phyloP scores from a whole-genome alignment of 192 early-diverging fungal species.

The Chytriomyces confervae region DNA sequence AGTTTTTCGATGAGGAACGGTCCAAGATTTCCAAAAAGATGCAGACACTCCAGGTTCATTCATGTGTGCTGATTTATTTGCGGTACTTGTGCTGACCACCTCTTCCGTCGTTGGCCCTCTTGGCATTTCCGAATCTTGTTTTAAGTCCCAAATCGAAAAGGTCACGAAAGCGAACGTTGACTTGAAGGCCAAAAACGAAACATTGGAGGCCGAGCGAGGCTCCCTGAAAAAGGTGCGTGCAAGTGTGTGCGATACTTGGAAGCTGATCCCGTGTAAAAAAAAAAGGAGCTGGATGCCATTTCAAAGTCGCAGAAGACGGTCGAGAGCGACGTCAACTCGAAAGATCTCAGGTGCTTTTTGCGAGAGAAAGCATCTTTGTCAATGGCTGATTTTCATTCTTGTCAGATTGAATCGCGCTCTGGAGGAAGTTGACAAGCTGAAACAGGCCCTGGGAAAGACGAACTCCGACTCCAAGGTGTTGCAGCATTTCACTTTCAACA shows the following conservation, averaged over 20 bases:
- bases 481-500: background rate
- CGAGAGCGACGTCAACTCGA: constrained; percentile 52
- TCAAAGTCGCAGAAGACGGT: constrained; percentile 29
- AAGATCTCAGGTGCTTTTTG: constrained; percentile 49
- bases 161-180: constrained; percentile 41
- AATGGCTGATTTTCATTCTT: background rate
- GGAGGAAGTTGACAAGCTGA: constrained; percentile 58
- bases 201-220: constrained; percentile 42
- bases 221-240: constrained; percentile 46
- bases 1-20: constrained; percentile 49
- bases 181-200: constrained; percentile 39
- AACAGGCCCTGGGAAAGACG: constrained; percentile 33
- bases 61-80: background rate
- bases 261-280: too few relatives aligned
- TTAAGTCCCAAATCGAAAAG: constrained; percentile 47
- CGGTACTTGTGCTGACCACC: background rate
- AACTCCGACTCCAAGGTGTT: constrained; percentile 47
- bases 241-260: too few relatives aligned
- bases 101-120: background rate
- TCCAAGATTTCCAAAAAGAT: constrained; percentile 46
- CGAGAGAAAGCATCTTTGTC: background rate
- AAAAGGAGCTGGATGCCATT: constrained; percentile 43
- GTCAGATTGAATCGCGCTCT: constrained; percentile 57
- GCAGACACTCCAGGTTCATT: constrained; percentile 35
- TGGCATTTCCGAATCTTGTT: background rate